Base-by-base conservation (phyloP, 2,329 filamentous ascomycete species). In the Fusarium sp. region DNA sequence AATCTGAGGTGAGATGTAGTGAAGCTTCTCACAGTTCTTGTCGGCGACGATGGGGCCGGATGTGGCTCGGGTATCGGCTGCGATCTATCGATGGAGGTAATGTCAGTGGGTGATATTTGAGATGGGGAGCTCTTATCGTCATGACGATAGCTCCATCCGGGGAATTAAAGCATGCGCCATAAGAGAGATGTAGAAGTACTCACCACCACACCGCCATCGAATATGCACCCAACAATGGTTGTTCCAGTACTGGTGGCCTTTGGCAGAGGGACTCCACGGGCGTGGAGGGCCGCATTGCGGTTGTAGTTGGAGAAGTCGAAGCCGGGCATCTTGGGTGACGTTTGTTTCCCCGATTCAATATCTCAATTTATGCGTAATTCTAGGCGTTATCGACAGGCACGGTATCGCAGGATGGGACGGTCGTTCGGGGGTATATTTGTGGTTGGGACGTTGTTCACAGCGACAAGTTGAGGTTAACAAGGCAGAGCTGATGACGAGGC, bases 251-350 rank as follows among this genome's bases (percentile, higher is more conserved):
- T 98, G 71, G 97, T 99, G 73, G 97, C 97, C 88, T 98, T 98
- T 80, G 97, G 97, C 70, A 98, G 89, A 72, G 97, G 97, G 62
- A 98, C 93, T 79, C 97, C 97, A 85, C 93, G 92, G 80, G 96
- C 95, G 84, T 98, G 96, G 78, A 99, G 92, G 76, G 96, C 96
- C 83, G 93, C 92, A 91, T 99, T 99, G 88, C 97, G 95, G 91
- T 98, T 98, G 91, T 98, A 97, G 90, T 99, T 99, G 85, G 95
- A 97, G 90, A 99, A 99, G 88, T 98, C 95, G 90, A 98, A 98
- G 87, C 95, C 95, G 80, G 94, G 92, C 97, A 99, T 99, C 80
- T 82, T 92, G 86, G 71, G 71, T 59, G 62, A 71, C 61, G 63
- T 76, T 59, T 64, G 62, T 69, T 69, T 69, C 31, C 69, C 69